Conservation (phyloP, 179 eudicot species). For the Vitellaria paradoxa region DNA sequence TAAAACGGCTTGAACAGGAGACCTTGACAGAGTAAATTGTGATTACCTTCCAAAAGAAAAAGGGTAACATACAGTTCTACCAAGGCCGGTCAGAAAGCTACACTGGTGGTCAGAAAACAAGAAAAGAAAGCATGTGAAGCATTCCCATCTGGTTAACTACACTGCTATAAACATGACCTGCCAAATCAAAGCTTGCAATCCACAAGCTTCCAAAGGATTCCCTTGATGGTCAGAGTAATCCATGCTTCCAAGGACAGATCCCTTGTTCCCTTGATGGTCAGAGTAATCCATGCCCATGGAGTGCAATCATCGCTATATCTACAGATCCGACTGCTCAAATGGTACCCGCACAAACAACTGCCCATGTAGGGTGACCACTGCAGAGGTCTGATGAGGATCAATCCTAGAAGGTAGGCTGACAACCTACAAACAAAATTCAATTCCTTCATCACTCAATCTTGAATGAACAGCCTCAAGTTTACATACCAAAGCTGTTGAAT, state of each 20-base stretch:
- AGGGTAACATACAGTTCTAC: neutral
- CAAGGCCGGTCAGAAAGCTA: neutral
- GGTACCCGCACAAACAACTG: conserved; percentile 71
- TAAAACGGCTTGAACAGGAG: neutral
- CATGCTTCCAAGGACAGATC: neutral
- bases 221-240: neutral
- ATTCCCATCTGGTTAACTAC: conserved; percentile 1
- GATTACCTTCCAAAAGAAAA: neutral
- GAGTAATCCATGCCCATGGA: neutral
- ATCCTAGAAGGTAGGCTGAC: conserved; percentile 69
- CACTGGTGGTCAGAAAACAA: neutral
- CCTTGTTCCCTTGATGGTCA: neutral
- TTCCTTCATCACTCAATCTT: conserved; percentile 4
- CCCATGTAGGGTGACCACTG: conserved; percentile 71
- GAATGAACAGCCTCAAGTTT: conserved; percentile 2
- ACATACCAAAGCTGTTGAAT: neutral
- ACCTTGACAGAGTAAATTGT: neutral
- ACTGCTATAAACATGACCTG: neutral
- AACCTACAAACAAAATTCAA: conserved; percentile 35
- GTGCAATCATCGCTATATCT: conserved; percentile 8
- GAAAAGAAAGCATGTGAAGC: neutral
- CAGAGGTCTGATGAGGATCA: conserved; percentile 80
- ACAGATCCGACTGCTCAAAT: conserved; percentile 53
- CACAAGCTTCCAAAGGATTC: too few species aligned
- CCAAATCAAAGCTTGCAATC: too few species aligned